These are phyloP conservation scores for Tremellales sp. DNA, from an alignment of 1,284 basidiomycete genomes.

Conservation along the genomic window DNA sequence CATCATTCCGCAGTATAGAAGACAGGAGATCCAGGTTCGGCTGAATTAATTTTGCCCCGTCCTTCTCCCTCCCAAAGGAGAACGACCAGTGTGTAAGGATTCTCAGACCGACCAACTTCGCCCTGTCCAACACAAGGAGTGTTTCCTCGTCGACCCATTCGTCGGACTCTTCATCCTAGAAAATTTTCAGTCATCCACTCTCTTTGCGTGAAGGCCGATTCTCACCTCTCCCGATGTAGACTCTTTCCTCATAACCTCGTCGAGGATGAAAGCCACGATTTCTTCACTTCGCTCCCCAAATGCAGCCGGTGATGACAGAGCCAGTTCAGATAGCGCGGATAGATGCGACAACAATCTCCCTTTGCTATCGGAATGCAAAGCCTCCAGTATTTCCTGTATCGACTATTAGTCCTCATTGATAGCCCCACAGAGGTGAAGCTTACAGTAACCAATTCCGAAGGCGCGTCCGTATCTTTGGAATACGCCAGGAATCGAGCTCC, in stretches of 20 bases:
- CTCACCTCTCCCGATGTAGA: conserved; percentile 53
- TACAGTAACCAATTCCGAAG: conserved; percentile 63
- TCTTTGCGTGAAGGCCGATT: conserved; percentile 53
- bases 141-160: conserved; percentile 72
- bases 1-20: conserved; percentile 62
- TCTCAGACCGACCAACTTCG: conserved; percentile 72
- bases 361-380: conserved; percentile 57
- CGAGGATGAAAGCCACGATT: conserved; percentile 67
- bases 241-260: conserved; percentile 63
- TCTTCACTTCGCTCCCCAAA: conserved; percentile 74
- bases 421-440: conserved; percentile 19
- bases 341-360: conserved; percentile 60
- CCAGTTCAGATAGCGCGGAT: conserved; percentile 71
- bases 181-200: neutral
- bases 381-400: conserved; percentile 48
- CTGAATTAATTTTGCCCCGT: conserved; percentile 62
- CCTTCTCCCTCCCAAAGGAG: conserved; percentile 59
- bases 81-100: conserved; percentile 73
- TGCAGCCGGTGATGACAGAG: conserved; percentile 62
- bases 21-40: conserved; percentile 73
- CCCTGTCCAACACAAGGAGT: conserved; percentile 52
- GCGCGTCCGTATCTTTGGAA: conserved; percentile 57
- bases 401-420: conserved; percentile 2
- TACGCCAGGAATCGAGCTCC: conserved; percentile 72
- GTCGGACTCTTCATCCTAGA: conserved; percentile 51